These are phyloP conservation scores for Oryza coarctata DNA, from an alignment of 176 grass and related monocot species.

Conservation along the genomic window DNA sequence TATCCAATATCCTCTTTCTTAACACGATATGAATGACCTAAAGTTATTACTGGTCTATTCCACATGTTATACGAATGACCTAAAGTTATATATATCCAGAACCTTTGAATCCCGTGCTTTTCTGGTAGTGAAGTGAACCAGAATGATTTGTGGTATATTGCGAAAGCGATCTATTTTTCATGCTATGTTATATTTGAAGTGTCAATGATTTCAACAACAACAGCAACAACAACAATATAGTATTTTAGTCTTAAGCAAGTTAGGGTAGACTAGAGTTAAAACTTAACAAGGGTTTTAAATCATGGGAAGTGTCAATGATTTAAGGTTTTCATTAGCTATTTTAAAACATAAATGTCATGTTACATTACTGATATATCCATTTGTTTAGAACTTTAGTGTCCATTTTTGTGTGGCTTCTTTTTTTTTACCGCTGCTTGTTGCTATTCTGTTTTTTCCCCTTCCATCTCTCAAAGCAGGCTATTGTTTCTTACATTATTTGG, in stretches of 20 bases:
- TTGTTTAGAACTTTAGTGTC: background rate
- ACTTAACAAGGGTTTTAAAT: no score
- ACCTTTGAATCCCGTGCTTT: background rate
- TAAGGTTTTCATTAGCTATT: background rate
- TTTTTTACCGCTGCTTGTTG: constrained; percentile 13
- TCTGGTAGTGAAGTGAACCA: background rate
- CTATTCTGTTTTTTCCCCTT: background rate
- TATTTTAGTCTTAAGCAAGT: no score
- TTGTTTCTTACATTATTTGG: constrained; percentile 18
- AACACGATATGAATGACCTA: background rate
- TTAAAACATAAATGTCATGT: background rate
- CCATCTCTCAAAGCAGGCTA: background rate
- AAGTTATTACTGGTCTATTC: background rate
- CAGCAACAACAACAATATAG: no score
- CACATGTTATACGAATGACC: background rate
- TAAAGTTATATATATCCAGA: background rate
- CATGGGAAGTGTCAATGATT: background rate
- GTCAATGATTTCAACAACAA: no score
- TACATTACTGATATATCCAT: background rate
- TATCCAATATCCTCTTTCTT: background rate
- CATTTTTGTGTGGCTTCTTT: background rate
- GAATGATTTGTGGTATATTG: background rate
- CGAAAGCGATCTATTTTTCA: background rate
- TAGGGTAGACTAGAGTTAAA: no score
- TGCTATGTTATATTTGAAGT: background rate